phyloP scores from a whole-genome alignment of 2,329 filamentous ascomycete species.

The Diaporthe destruens region DNA sequence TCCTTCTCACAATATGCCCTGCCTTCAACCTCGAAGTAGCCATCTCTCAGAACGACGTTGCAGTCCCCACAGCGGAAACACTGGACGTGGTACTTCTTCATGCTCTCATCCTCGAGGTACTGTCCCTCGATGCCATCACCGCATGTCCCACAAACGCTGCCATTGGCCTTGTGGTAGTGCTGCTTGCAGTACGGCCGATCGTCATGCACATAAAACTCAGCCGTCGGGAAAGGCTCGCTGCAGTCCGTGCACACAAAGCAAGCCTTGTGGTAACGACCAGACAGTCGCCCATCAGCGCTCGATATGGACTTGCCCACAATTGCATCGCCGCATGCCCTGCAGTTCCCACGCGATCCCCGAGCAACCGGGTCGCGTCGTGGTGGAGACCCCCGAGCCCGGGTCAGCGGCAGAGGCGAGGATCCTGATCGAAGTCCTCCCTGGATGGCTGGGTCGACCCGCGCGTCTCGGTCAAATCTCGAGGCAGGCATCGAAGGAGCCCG shows the following conservation, averaged over 20 bases:
- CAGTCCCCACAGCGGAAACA: slow-evolving; percentile 91
- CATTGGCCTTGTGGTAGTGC: slow-evolving; percentile 93
- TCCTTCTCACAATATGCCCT: slow-evolving; percentile 88
- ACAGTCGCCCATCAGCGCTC: slow-evolving; percentile 90
- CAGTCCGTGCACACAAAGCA: slow-evolving; percentile 95
- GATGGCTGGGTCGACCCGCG: slow-evolving; percentile 51
- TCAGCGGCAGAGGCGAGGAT: slow-evolving; percentile 35
- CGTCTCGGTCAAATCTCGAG: slow-evolving; percentile 32
- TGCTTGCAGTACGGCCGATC: slow-evolving; percentile 91
- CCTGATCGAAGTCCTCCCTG: slow-evolving; percentile 34
- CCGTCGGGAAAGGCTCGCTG: slow-evolving; percentile 81
- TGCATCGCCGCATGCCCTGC: slow-evolving; percentile 81
- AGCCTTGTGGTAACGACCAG: slow-evolving; percentile 92
- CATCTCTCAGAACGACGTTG: slow-evolving; percentile 78
- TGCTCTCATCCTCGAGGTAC: slow-evolving; percentile 85
- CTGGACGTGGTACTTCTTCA: slow-evolving; percentile 84
- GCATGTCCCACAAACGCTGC: slow-evolving; percentile 85
- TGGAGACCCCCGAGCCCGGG: slow-evolving; percentile 43
- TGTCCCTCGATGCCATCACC: slow-evolving; percentile 90
- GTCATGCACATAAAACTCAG: slow-evolving; percentile 91
- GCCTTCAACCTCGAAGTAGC: slow-evolving; percentile 91
- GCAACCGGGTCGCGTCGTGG: slow-evolving; percentile 55
- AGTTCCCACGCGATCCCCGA: slow-evolving; percentile 73
- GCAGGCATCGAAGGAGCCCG: slow-evolving; percentile 38
- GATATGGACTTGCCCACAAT: slow-evolving; percentile 95